These are phyloP conservation scores for Podosphaera fusca DNA, from an alignment of 2,329 filamentous ascomycete species.

Conservation along the genomic window DNA sequence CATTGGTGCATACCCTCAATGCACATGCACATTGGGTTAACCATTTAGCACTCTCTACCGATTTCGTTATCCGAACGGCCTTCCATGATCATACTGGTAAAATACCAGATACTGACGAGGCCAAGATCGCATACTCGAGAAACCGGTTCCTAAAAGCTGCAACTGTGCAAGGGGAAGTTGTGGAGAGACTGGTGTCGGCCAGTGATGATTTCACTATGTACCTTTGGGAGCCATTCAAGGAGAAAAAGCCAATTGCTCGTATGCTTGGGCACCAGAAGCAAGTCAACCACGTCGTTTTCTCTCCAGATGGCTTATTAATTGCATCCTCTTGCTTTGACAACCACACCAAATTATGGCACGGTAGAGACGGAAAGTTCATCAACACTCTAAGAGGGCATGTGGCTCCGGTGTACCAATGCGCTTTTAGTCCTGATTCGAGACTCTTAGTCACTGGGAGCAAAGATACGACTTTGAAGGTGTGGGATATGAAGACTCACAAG, in stretches of 20 bases:
- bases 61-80: constrained; percentile 65
- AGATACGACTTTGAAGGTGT: constrained; percentile 69
- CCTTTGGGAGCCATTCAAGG: constrained; percentile 64
- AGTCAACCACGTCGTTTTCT: constrained; percentile 89
- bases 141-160: constrained; percentile 72
- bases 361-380: constrained; percentile 53
- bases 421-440: constrained; percentile 82
- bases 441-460: constrained; percentile 71
- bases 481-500: constrained; percentile 73
- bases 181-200: constrained; percentile 71
- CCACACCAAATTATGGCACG: constrained; percentile 79
- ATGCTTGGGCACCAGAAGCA: constrained; percentile 91
- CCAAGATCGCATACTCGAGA: constrained; percentile 50
- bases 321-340: constrained; percentile 87
- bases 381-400: constrained; percentile 76
- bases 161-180: constrained; percentile 48
- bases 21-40: constrained; percentile 91
- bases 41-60: constrained; percentile 77
- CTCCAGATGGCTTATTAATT: constrained; percentile 67
- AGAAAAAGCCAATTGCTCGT: constrained; percentile 66
- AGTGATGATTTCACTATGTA: constrained; percentile 95
- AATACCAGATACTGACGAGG: constrained; percentile 44
- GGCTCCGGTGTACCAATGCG: constrained; percentile 75
- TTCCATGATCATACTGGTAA: constrained; percentile 67
- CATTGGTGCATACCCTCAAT: constrained; percentile 53